phyloP scores from a whole-genome alignment of 345 rosid species.

The Jatropha curcas region DNA sequence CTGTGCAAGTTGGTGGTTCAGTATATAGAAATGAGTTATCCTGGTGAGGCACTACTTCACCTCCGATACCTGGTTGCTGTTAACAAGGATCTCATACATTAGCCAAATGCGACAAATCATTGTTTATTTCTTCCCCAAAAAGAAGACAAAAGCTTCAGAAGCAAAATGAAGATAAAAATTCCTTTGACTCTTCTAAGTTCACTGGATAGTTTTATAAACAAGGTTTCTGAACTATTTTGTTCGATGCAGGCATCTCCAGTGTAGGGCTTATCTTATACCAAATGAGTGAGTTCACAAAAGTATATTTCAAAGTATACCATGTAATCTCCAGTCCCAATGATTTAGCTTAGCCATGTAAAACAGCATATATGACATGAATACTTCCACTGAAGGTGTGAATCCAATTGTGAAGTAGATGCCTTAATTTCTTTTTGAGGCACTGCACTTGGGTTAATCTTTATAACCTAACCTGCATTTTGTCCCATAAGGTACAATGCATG shows the following conservation, averaged over 20 bases:
- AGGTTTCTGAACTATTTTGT: background rate
- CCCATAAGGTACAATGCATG: background rate
- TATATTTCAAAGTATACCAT: background rate
- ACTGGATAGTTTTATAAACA: background rate
- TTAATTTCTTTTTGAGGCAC: background rate
- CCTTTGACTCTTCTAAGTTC: background rate
- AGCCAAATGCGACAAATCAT: background rate
- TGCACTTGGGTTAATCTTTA: no score
- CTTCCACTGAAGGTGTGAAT: background rate
- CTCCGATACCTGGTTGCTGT: slow-evolving; percentile 99
- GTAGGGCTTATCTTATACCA: background rate
- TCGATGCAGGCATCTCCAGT: background rate
- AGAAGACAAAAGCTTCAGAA: background rate
- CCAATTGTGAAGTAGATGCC: background rate
- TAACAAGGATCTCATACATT: background rate
- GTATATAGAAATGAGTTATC: slow-evolving; percentile 89
- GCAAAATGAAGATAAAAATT: background rate
- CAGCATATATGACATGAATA: background rate
- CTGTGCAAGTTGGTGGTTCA: slow-evolving; percentile 84
- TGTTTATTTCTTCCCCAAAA: background rate
- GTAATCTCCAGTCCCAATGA: background rate
- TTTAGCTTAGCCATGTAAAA: background rate
- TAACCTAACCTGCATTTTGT: background rate
- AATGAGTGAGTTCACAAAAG: background rate
- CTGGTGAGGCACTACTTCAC: slow-evolving; percentile 95